A percentile compares a stretch with the other conserved stretches of the same genome.
These are phyloP conservation scores for Xanthoceras sorbifolium DNA, from an alignment of 345 rosid genomes.

Conservation along the genomic window DNA sequence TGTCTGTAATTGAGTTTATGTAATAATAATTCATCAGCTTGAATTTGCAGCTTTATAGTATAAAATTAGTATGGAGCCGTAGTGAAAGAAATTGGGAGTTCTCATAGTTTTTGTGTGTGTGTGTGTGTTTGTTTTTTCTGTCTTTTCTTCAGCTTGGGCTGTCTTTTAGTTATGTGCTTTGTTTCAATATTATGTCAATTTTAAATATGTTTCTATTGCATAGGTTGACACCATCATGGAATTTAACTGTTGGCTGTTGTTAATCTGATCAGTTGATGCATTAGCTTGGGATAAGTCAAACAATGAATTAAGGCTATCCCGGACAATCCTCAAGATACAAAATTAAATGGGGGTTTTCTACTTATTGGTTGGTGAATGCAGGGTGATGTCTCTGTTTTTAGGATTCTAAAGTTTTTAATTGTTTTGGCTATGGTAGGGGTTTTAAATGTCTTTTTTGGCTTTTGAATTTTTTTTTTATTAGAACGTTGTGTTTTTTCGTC, in stretches of 20 bases:
- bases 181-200: not conserved
- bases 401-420: not conserved
- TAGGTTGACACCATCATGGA: not conserved
- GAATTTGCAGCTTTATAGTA: not conserved
- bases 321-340: not conserved
- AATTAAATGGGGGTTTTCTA: not conserved
- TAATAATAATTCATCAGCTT: not conserved
- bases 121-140: not conserved
- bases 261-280: not conserved
- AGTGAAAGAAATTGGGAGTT: not conserved
- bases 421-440: conserved; percentile 1
- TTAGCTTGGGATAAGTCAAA: not conserved
- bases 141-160: not conserved
- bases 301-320: conserved; percentile 2
- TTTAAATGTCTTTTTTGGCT: not conserved
- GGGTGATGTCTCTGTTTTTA: not conserved
- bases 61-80: not conserved
- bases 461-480: not conserved
- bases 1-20: conserved; percentile 10
- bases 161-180: not conserved
- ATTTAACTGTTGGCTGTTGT: conserved; percentile 9
- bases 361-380: conserved; percentile 3
- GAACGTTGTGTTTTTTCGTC: not conserved
- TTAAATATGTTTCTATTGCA: not conserved
- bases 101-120: not conserved